phyloP scores from a whole-genome alignment of 78 protist genomes.

The Pelomyxa schiedti region DNA sequence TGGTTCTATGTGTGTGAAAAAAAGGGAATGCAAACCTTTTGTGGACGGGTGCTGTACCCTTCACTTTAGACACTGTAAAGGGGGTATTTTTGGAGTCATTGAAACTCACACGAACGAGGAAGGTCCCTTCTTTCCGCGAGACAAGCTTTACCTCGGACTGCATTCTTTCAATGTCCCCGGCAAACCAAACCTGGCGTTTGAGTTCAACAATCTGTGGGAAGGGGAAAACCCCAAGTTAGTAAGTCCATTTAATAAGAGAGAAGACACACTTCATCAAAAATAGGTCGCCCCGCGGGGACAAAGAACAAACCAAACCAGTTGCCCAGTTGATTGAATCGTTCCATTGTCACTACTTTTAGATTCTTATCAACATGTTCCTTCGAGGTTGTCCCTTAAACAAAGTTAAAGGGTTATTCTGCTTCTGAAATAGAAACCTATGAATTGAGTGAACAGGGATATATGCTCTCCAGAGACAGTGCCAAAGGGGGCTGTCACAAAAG shows the following conservation, averaged over 20 bases:
- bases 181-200: neutral
- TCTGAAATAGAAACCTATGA: too few species aligned
- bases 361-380: slow-evolving; percentile 3
- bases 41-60: slow-evolving; percentile 21
- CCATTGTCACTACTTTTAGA: slow-evolving; percentile 24
- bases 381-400: slow-evolving; percentile 3
- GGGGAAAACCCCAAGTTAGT: neutral
- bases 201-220: neutral
- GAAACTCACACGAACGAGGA: neutral
- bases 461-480: too few species aligned
- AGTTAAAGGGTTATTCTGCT: too few species aligned
- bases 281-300: neutral
- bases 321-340: slow-evolving; percentile 32
- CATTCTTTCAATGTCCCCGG: neutral
- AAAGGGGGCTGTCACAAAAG: too few species aligned
- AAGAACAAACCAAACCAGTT: slow-evolving; percentile 49
- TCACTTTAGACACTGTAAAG: slow-evolving; percentile 28
- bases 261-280: neutral
- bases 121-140: neutral
- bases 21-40: too few species aligned
- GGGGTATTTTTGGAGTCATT: slow-evolving; percentile 37
- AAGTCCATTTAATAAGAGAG: too few species aligned
- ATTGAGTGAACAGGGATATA: too few species aligned
- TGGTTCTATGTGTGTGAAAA: too few species aligned
- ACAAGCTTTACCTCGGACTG: neutral